Conservation (phyloP, 148 eudicot genomes). For the Pouteria glomerata region DNA sequence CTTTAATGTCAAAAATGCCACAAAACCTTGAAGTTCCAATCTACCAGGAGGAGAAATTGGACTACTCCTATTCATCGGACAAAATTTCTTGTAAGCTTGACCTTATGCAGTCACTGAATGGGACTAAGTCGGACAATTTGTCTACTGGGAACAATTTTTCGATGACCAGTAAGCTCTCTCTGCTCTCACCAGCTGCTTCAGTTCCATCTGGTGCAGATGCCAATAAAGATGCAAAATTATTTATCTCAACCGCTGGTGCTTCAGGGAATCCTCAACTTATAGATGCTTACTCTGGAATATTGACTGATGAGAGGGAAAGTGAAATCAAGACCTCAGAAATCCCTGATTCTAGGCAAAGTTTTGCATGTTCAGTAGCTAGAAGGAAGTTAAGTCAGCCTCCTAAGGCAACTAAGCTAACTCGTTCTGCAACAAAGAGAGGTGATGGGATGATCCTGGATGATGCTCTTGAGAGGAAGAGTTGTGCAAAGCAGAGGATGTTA, state of each 20-base stretch:
- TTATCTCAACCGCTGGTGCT: slow-evolving; percentile 6
- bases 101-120: slow-evolving; percentile 4
- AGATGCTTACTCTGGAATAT: slow-evolving; percentile 5
- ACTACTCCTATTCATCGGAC: background rate
- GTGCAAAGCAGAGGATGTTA: slow-evolving; percentile 12
- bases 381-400: slow-evolving; percentile 15
- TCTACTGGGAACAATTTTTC: slow-evolving; percentile 2
- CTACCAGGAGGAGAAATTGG: slow-evolving; percentile 13
- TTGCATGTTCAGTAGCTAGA: slow-evolving; percentile 11
- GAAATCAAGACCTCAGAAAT: slow-evolving; percentile 9
- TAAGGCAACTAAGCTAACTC: slow-evolving; percentile 21
- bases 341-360: slow-evolving; percentile 11
- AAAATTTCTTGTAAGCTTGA: background rate
- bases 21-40: slow-evolving; percentile 24
- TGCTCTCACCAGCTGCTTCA: slow-evolving; percentile 15
- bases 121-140: background rate
- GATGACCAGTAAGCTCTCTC: background rate
- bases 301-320: slow-evolving; percentile 1
- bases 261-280: slow-evolving; percentile 12
- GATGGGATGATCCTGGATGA: slow-evolving; percentile 9
- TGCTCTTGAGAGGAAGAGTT: slow-evolving; percentile 11
- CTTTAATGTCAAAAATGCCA: slow-evolving; percentile 36
- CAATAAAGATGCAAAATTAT: slow-evolving; percentile 15
- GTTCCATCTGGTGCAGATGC: slow-evolving; percentile 2
- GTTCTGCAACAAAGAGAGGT: slow-evolving; percentile 16